Evolutionary conservation across 2,329 filamentous ascomycete genomes (phyloP), one percentile per base, ranked within the genome.

Genomic region (Apiospora sp.): DNA sequence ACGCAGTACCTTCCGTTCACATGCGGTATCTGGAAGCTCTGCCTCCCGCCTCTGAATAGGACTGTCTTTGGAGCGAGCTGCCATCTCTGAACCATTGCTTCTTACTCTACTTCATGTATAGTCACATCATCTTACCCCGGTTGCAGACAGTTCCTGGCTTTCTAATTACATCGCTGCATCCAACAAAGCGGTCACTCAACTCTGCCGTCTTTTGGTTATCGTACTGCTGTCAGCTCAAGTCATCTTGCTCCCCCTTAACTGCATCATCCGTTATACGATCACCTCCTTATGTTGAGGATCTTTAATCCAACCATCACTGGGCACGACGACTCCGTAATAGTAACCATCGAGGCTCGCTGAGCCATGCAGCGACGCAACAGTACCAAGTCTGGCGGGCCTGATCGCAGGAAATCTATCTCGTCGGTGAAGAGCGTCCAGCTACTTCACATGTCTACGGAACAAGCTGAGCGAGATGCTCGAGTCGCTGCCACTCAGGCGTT

Each of bases 401-500:
- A 82, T 76, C 86, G 85, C 75, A 87, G 86, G 78, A 91, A 88
- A 77, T 90, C 89, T 8, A 84, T 84, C n/a, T 84, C 82, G 73
- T 88, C 87, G 46, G 81, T 85, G 43, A 84, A 84, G 69, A 84
- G 85, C 43, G 82, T 86, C 27, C 81, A 83, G 72, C 80, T 88
- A 27, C 84, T 88, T 69, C 83, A 86, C 69, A 87, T 90, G 64
- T 82, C 86, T 75, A 86, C 87, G 1, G 81, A 80, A 14, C 79
- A 82, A 4, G 87, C 88, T 2, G 86, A 88, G 68, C 84, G 88
- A 71, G 89, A 92, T 79, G 92, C 92, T 10, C 87, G 90, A 51
- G 86, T 88, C 51, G 91, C 92, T 30, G 92, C 92, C 10, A 83
- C 84, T 46, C 83, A 91, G 77, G 92, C 92, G 1, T 93, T 89